phyloP scores from a whole-genome alignment of 169 alveolate species.

The Eimeria zaria region DNA sequence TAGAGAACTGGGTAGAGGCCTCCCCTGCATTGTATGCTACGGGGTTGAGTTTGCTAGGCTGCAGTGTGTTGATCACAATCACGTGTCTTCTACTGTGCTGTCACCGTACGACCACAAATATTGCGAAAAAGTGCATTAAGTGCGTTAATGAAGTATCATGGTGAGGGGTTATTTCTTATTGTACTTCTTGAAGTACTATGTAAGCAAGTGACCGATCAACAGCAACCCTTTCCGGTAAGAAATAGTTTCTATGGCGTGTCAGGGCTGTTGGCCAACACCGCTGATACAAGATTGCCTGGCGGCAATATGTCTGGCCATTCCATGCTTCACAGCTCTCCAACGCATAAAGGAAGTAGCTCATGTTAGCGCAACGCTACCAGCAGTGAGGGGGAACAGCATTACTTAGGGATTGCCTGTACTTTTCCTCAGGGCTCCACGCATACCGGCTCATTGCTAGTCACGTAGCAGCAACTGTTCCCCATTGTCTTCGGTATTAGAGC shows the following conservation, averaged over 20 bases:
- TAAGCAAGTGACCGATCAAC: not conserved
- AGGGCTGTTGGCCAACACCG: not conserved
- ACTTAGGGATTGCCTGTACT: not conserved
- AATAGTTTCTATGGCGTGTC: not conserved
- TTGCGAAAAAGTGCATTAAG: not conserved
- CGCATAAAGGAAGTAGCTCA: not conserved
- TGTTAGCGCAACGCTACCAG: not conserved
- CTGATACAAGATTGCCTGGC: not conserved
- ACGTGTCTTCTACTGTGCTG: not conserved
- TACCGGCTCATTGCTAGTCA: constrained; percentile 59
- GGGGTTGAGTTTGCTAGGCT: not conserved
- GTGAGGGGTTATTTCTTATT: not conserved
- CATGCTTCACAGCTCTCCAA: not conserved
- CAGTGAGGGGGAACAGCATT: not conserved
- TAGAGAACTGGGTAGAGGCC: not conserved
- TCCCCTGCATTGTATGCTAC: not conserved
- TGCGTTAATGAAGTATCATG: not conserved
- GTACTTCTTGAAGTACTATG: not conserved
- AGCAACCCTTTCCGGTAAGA: not conserved
- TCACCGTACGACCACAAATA: not conserved
- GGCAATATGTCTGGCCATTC: not conserved
- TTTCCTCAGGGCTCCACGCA: not conserved
- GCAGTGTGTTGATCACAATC: not conserved
- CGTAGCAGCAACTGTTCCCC: constrained; percentile 68
- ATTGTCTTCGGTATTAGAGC: not conserved